Base-by-base conservation (phyloP, 129 eudicot genomes). In the Chrysanthemum seticuspe region DNA sequence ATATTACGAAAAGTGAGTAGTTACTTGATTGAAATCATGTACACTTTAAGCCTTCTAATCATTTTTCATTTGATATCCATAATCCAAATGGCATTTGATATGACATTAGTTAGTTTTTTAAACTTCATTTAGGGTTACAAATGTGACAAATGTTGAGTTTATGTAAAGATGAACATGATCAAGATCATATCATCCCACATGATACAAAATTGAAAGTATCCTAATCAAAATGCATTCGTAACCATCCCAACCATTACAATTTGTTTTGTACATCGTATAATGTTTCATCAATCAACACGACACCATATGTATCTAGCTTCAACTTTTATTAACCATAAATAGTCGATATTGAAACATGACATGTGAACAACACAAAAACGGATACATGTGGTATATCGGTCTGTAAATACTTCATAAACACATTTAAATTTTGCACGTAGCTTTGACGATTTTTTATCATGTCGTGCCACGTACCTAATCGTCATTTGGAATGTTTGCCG, bases 351-450 rank as follows among this genome's bases (percentile, higher is more conserved):
- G 51, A 73, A 73, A 73, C 77, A 49, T 61, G 60, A 45, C 70
- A 73, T 49, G 69, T 61, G 77, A 73, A 61, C 48, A 40, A 25
- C 68, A 73, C 25, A 62, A 73, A 61, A 12, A 48, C 4, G 23
- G 31, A 61, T 40, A 61, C 77, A 61, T 73, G 77, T 48, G 69
- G 69, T 73, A 55, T 13, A 48, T 49, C 69, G 69, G 13, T 40
- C 13, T 4, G 6, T 60, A 61, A 13, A 23, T 47, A 60, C 10
- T 36, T 40, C 58, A 34, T 29, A 27, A 49, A 73, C 34, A 61
- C 70, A 61, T 2, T 10, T 29, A 29, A 29, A 29, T 29, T 29
- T 29, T 29, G 3, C 31, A 29, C 31, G 31, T 29, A 29, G 4
- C 31, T 29, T 25, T 45, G 10, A 54, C 13, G 49, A 10, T 65